Evolutionary conservation across 2,329 filamentous ascomycete genomes (phyloP).

Genomic region (Zelopaecilomyces penicillatus): DNA sequence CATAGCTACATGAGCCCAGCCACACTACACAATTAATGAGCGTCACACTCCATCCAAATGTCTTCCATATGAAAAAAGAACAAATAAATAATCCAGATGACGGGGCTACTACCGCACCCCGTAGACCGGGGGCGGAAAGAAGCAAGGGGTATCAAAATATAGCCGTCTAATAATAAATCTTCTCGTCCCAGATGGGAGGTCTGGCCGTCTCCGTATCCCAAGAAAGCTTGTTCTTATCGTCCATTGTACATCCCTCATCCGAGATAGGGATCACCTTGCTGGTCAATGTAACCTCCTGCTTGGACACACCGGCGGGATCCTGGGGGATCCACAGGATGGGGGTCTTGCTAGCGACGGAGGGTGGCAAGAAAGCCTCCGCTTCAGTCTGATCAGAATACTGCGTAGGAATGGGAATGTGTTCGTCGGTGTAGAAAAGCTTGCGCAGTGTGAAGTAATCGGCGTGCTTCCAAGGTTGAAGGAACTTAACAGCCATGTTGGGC

Average conservation of each 20-base stretch:
- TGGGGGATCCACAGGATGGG: constrained; percentile 69
- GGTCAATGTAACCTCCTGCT: constrained; percentile 62
- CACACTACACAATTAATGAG: no score
- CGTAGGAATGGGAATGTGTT: constrained; percentile 2
- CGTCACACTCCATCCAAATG: no score
- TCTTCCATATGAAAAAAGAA: background rate
- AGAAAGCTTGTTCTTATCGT: constrained; percentile 49
- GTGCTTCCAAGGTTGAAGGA: constrained; percentile 70
- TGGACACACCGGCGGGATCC: constrained; percentile 59
- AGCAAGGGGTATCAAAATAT: constrained; percentile 11
- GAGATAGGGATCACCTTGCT: constrained; percentile 60
- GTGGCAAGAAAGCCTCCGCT: constrained; percentile 63
- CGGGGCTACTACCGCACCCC: background rate
- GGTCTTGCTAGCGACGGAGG: constrained; percentile 51
- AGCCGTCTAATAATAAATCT: constrained; percentile 33
- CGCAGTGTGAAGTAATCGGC: constrained; percentile 64
- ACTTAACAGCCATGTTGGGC: constrained; percentile 47
- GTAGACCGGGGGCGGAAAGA: background rate
- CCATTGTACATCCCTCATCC: constrained; percentile 61
- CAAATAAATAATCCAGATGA: background rate
- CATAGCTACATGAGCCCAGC: no score
- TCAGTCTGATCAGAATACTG: constrained; percentile 56
- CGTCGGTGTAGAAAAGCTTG: constrained; percentile 19
- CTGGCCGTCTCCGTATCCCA: constrained; percentile 35
- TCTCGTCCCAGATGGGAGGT: constrained; percentile 37